Evolutionary conservation across 768 basidiomycete species (phyloP), one percentile per base, ranked within the genome.

Genomic region (Rhizopogon sp.): DNA sequence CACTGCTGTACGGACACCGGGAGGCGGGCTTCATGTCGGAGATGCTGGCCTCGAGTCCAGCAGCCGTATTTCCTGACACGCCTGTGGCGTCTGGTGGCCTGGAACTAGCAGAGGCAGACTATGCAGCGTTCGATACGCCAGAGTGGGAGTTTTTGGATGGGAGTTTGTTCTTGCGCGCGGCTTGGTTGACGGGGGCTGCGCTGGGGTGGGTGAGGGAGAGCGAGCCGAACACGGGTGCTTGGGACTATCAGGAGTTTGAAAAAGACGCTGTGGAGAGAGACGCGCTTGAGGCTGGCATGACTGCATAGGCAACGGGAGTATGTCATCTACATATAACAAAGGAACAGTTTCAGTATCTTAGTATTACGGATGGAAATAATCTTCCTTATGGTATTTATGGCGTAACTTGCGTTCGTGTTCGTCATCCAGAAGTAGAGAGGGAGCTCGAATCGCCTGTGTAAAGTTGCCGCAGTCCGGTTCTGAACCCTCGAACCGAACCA

Each of bases 151-250:
- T 64, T 35, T 60, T 81, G 10, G 87, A 88, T 63, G 87, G 87
- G 8, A 79, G 79, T 16, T 60, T 90, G 46, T 90, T 90, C 63
- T 59, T 85, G 39, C 72, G 85, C 43, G 71, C 72, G 0, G 85
- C 84, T 5, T 76, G 77, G 55, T 59, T 85, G 62, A 81, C 80
- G 4, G 71, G 74, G 22, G 71, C 76, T 53, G 67, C 75, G 7
- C 61, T 74, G 53, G 70, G 73, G 6, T 73, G 73, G 72, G 69
- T 75, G 8, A 64, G 70, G 14, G 74, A 78, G 51, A 77, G 75
- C 0, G 71, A 69, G 57, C 52, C 43, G 0, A 66, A 70, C 50
- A 44, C 64, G 22, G 60, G 54, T 0, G 53, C 57, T 5, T 70
- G 68, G 68, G 56, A 68, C 51, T 70, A 67, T 45, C 62, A 64